phyloP scores from a whole-genome alignment of 441 rosid genomes.

The Eugenia klotzschiana region DNA sequence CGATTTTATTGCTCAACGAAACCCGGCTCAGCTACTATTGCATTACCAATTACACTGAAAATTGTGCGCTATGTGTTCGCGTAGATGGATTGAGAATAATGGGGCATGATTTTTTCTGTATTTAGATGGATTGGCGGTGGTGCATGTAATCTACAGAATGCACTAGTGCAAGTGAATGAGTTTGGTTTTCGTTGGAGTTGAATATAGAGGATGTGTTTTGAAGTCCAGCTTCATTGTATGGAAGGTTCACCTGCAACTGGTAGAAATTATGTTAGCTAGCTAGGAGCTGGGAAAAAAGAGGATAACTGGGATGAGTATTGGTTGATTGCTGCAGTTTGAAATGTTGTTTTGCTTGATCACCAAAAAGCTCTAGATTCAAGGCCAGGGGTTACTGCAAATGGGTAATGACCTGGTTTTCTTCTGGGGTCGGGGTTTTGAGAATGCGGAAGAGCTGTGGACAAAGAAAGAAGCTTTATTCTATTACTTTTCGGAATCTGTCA shows the following conservation, averaged over 20 bases:
- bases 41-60: not conserved
- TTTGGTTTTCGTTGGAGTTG: not conserved
- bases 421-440: not conserved
- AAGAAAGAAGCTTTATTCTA: not conserved
- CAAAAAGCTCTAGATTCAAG: not conserved
- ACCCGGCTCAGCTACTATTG: not conserved
- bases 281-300: not conserved
- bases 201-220: not conserved
- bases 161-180: not conserved
- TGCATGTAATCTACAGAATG: not conserved
- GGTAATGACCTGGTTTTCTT: not conserved
- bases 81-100: not conserved
- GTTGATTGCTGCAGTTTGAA: not conserved
- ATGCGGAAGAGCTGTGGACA: not conserved
- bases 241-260: not conserved
- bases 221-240: not conserved
- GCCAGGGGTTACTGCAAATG: not conserved
- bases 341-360: not conserved
- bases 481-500: not conserved
- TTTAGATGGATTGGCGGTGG: not conserved
- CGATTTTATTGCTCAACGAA: not conserved
- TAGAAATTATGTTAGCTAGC: not conserved
- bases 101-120: not conserved
- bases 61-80: not conserved
- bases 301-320: not conserved